These are phyloP conservation scores for Toxoplasma gondii DNA, from an alignment of 169 alveolate genomes.

Conservation along the genomic window DNA sequence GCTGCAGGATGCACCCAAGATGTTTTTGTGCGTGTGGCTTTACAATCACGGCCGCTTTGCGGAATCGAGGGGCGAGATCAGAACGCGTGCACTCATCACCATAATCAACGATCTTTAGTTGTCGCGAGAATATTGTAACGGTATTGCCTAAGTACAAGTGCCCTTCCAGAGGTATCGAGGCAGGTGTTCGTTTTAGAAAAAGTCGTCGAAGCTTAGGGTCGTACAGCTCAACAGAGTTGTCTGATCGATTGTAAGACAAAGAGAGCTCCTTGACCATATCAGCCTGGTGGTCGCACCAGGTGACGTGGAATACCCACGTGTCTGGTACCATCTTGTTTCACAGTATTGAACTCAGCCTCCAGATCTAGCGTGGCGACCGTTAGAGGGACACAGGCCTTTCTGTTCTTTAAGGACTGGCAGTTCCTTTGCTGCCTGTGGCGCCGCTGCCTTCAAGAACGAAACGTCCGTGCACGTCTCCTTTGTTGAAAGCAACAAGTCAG, in stretches of 20 bases:
- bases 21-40: constrained; percentile 28
- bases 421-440: too few relatives aligned
- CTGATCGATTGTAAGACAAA: neutral
- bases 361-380: too few relatives aligned
- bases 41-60: neutral
- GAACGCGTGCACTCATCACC: constrained; percentile 11
- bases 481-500: too few relatives aligned
- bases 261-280: neutral
- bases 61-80: neutral
- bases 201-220: constrained; percentile 25
- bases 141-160: constrained; percentile 7
- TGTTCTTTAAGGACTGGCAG: too few relatives aligned
- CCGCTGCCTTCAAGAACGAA: too few relatives aligned
- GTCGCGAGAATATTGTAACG: neutral
- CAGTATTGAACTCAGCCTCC: too few relatives aligned
- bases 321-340: neutral
- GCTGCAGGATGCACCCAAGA: neutral
- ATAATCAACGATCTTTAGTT: constrained; percentile 21
- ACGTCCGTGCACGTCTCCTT: too few relatives aligned
- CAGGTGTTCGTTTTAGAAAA: neutral
- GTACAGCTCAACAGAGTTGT: constrained; percentile 18
- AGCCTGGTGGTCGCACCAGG: constrained; percentile 14
- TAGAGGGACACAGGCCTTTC: too few relatives aligned
- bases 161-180: neutral
- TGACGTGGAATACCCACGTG: constrained; percentile 5